phyloP scores from a whole-genome alignment of 176 grass and related monocot species.

The Ampelocalamus luodianensis region DNA sequence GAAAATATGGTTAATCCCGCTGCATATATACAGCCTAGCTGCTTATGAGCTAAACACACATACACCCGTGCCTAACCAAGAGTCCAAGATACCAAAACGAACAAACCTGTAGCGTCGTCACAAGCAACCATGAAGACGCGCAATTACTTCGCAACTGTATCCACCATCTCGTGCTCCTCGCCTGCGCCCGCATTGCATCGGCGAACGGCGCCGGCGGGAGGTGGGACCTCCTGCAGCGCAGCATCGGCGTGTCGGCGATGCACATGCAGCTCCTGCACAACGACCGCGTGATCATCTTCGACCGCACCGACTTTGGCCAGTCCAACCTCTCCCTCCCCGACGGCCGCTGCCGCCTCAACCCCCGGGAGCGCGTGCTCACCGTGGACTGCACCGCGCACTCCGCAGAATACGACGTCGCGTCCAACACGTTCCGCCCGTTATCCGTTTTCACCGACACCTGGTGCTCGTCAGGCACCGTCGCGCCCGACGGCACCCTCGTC shows the following conservation, averaged over 20 bases:
- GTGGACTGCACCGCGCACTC: constrained; percentile 80
- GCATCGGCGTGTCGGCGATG: constrained; percentile 85
- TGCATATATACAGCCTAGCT: not conserved
- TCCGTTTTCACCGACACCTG: constrained; percentile 73
- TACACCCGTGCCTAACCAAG: not conserved
- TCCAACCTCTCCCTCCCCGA: constrained; percentile 76
- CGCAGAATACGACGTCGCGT: constrained; percentile 58
- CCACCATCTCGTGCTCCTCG: constrained; percentile 9
- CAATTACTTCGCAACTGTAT: not conserved
- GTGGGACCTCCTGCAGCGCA: constrained; percentile 76
- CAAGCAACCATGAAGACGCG: constrained; percentile 33
- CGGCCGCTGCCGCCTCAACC: constrained; percentile 64
- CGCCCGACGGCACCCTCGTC: constrained; percentile 66
- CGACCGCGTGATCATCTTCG: constrained; percentile 78
- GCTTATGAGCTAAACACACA: constrained; percentile 21
- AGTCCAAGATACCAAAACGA: not conserved
- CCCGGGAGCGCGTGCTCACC: constrained; percentile 50
- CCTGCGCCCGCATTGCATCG: not conserved
- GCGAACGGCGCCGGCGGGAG: constrained; percentile 43
- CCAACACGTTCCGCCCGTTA: constrained; percentile 61
- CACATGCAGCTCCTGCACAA: constrained; percentile 93
- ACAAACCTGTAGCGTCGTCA: not conserved
- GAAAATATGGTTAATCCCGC: not conserved
- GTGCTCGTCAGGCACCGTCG: constrained; percentile 82
- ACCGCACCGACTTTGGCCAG: constrained; percentile 72